A percentile compares a stretch with the other conserved stretches of the same genome.
These are phyloP conservation scores for Pythium sp. DNA, from an alignment of 352 stramenopile genomes.

Conservation along the genomic window DNA sequence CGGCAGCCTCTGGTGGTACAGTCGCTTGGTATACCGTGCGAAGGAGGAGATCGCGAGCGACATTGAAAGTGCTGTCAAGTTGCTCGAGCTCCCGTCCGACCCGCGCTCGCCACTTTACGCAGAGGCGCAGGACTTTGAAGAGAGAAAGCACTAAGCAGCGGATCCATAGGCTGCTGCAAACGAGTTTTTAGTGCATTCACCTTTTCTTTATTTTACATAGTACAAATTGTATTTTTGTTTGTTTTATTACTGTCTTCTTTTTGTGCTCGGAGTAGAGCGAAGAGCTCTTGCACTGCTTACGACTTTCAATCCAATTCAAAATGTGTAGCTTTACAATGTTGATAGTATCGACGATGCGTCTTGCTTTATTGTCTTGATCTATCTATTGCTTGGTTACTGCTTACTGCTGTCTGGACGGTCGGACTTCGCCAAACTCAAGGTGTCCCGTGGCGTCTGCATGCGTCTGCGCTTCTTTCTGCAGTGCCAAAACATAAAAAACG, in stretches of 20 bases:
- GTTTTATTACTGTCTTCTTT: background rate
- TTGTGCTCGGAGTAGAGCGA: background rate
- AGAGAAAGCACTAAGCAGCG: conserved; percentile 17
- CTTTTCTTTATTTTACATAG: background rate
- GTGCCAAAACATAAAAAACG: background rate
- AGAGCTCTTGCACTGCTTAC: background rate
- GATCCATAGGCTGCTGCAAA: background rate
- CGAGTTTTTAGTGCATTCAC: conserved; percentile 1
- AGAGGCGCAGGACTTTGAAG: conserved; percentile 24
- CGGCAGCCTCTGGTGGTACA: conserved; percentile 65
- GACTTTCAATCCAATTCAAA: background rate
- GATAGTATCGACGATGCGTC: background rate
- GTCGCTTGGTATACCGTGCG: conserved; percentile 45
- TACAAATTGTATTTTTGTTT: conserved; percentile 7
- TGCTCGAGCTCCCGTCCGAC: conserved; percentile 5
- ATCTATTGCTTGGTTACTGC: background rate
- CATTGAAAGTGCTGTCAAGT: conserved; percentile 15
- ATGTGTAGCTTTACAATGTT: background rate
- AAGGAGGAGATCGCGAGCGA: conserved; percentile 10
- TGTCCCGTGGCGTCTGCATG: conserved; percentile 67
- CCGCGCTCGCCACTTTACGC: conserved; percentile 9
- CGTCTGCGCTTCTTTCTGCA: conserved; percentile 51
- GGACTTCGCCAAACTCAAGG: conserved; percentile 73
- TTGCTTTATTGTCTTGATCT: background rate
- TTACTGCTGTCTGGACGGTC: conserved; percentile 13